These are phyloP conservation scores for Coemansia sp. DNA, from an alignment of 192 early-diverging fungal species.

Conservation along the genomic window DNA sequence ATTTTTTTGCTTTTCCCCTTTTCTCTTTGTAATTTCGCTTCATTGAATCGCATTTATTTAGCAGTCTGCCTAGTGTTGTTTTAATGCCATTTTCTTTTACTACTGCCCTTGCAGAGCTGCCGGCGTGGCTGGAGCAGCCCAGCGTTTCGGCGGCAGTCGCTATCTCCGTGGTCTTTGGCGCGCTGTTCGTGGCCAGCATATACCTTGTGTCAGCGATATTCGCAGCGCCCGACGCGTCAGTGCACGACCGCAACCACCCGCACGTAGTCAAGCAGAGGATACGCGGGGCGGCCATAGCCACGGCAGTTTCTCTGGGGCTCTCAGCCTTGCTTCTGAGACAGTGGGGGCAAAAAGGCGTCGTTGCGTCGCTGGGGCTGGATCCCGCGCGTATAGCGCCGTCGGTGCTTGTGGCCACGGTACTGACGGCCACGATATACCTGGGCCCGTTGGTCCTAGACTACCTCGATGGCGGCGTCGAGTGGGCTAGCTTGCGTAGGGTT, in stretches of 20 bases:
- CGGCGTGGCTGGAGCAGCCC: not conserved
- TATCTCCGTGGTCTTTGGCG: constrained; percentile 18
- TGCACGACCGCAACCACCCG: constrained; percentile 39
- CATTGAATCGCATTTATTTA: not conserved
- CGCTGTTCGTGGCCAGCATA: constrained; percentile 29
- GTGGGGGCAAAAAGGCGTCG: constrained; percentile 5
- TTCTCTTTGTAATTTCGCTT: not conserved
- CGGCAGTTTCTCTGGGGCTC: constrained; percentile 8
- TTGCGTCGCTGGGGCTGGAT: constrained; percentile 17
- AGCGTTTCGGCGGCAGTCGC: constrained; percentile 13
- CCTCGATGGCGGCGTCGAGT: constrained; percentile 20
- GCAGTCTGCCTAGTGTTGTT: not conserved
- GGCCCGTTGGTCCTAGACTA: constrained; percentile 33
- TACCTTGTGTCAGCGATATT: constrained; percentile 23
- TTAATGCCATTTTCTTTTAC: not conserved
- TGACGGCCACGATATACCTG: constrained; percentile 22
- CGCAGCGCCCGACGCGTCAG: constrained; percentile 2
- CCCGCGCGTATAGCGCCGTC: constrained; percentile 7
- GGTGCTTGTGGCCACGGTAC: constrained; percentile 14
- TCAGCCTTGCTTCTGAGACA: constrained; percentile 7
- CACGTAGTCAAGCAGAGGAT: constrained; percentile 33
- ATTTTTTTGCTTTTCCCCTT: not conserved
- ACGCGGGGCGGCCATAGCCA: constrained; percentile 16
- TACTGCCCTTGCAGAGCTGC: not conserved
- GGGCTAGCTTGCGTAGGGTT: constrained; percentile 4